These are phyloP conservation scores for Brassica napus DNA, from an alignment of 345 rosid genomes.

Conservation along the genomic window DNA sequence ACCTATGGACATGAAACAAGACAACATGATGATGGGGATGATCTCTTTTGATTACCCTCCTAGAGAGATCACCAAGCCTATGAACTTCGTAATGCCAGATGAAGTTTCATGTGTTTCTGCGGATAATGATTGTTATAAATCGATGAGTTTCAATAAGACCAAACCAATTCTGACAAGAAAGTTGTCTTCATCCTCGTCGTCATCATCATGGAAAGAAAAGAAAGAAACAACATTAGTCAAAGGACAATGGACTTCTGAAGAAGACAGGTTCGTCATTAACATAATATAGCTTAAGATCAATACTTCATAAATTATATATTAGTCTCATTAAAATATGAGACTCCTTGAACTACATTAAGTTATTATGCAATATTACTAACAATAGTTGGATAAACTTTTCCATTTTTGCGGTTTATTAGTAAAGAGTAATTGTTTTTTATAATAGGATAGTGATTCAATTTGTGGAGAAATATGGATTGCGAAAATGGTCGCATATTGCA, in stretches of 20 bases:
- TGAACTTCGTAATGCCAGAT: constrained; percentile 52
- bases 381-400: not conserved
- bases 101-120: constrained; percentile 60
- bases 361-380: not conserved
- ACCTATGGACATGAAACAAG: constrained; percentile 34
- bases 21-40: constrained; percentile 40
- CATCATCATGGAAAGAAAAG: constrained; percentile 46
- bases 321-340: not conserved
- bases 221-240: constrained; percentile 64
- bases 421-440: not conserved
- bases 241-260: constrained; percentile 91
- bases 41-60: constrained; percentile 49
- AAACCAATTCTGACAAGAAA: constrained; percentile 43
- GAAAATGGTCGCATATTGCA: constrained; percentile 76
- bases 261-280: constrained; percentile 64
- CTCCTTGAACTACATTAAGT: not conserved
- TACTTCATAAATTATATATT: not conserved
- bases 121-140: constrained; percentile 38
- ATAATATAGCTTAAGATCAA: not conserved
- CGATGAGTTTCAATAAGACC: constrained; percentile 38
- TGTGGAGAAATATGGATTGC: constrained; percentile 54
- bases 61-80: constrained; percentile 43
- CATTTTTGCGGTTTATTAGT: not conserved
- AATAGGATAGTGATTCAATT: constrained; percentile 51
- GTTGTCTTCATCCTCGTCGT: constrained; percentile 31